phyloP scores from a whole-genome alignment of 1,284 basidiomycete species.

The Dichomitus squalens region DNA sequence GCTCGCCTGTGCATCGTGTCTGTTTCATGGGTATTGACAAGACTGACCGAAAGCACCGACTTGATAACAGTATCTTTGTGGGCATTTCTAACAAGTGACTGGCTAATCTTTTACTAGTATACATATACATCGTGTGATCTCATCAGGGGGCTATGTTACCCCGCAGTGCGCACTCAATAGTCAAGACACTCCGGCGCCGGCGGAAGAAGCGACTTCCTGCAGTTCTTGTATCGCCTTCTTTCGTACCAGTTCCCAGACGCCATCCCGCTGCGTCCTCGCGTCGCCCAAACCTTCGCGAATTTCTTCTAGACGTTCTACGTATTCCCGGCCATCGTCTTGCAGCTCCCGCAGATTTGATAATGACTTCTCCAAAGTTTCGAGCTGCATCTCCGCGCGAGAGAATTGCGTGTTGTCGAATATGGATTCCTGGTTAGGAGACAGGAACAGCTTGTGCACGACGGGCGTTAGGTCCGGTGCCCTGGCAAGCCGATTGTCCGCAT shows the following conservation, averaged over 20 bases:
- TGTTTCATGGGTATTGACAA: no score
- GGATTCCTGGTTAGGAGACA: conserved; percentile 48
- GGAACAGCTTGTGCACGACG: conserved; percentile 65
- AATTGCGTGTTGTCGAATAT: conserved; percentile 59
- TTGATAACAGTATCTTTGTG: no score
- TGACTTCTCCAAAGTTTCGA: conserved; percentile 71
- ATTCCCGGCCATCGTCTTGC: conserved; percentile 81
- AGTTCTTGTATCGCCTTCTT: conserved; percentile 73
- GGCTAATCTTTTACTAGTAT: background rate
- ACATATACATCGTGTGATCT: background rate
- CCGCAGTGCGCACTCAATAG: background rate
- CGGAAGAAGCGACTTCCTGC: conserved; percentile 56
- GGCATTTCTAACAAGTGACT: no score
- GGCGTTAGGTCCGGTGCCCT: conserved; percentile 68
- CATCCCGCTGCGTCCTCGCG: conserved; percentile 64
- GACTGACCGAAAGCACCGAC: no score
- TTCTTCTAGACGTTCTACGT: conserved; percentile 77
- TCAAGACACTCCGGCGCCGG: conserved; percentile 28
- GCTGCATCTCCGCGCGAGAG: conserved; percentile 61
- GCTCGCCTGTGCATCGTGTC: no score
- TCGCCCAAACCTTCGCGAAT: conserved; percentile 77
- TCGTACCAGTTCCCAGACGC: conserved; percentile 74
- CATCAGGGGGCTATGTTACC: background rate
- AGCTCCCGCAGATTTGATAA: conserved; percentile 71
- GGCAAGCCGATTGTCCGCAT: conserved; percentile 50